phyloP scores from a whole-genome alignment of 2,329 filamentous ascomycete genomes.

The Ceratocystis lukuohia region DNA sequence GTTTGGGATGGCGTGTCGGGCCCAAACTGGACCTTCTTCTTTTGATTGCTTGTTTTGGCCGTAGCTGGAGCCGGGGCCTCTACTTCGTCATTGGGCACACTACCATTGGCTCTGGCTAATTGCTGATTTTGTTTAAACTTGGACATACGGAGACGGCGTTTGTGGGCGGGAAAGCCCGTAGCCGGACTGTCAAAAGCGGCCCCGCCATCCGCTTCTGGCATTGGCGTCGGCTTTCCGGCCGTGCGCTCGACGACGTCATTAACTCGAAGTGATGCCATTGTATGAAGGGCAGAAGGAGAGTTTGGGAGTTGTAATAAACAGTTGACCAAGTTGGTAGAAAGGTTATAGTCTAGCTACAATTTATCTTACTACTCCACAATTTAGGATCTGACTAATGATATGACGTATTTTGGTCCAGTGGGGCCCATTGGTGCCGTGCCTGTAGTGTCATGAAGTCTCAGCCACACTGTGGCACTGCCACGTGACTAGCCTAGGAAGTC shows the following conservation, averaged over 20 bases:
- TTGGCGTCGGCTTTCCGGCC: slow-evolving; percentile 28
- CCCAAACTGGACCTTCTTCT: slow-evolving; percentile 17
- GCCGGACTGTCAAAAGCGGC: slow-evolving; percentile 37
- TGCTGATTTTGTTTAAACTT: slow-evolving; percentile 63
- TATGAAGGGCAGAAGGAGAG: neutral
- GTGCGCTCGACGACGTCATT: slow-evolving; percentile 70
- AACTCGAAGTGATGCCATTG: slow-evolving; percentile 39
- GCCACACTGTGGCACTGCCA: too few relatives aligned
- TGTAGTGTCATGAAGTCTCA: too few relatives aligned
- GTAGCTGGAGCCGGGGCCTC: neutral
- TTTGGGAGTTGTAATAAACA: neutral
- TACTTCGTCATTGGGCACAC: neutral
- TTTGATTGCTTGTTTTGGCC: slow-evolving; percentile 5
- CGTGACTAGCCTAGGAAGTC: too few relatives aligned
- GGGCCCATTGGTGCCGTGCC: too few relatives aligned
- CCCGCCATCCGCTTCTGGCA: slow-evolving; percentile 44
- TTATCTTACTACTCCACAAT: neutral
- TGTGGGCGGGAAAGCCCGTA: slow-evolving; percentile 80
- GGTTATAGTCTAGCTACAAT: neutral
- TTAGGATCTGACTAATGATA: neutral
- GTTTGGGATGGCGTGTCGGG: slow-evolving; percentile 23
- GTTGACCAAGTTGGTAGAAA: neutral
- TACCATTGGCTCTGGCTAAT: slow-evolving; percentile 15
- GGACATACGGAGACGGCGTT: slow-evolving; percentile 58
- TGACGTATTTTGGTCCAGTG: neutral